Conservation (phyloP, 192 early-diverging fungal genomes). For the Polychytrium aggregatum region DNA sequence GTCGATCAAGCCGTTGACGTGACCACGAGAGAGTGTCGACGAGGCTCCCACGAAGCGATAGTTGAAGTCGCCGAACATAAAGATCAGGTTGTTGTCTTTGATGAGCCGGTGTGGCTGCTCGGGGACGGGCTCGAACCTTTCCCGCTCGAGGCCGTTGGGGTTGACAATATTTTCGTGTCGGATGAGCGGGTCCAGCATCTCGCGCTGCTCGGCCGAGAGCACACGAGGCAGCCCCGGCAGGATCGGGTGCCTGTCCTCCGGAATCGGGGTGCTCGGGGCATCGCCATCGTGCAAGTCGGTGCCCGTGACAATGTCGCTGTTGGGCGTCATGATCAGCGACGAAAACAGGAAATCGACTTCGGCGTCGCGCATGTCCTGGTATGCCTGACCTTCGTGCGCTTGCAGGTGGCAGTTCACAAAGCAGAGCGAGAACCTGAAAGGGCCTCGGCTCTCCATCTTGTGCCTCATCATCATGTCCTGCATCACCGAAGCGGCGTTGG, state of each 20-base stretch:
- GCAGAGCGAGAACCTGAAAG: constrained; percentile 13
- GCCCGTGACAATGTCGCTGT: not conserved
- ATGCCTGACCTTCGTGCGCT: constrained; percentile 19
- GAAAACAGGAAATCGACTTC: constrained; percentile 19
- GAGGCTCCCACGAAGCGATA: constrained; percentile 22
- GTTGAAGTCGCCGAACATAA: constrained; percentile 27
- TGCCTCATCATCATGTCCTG: too few relatives aligned
- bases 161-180: too few relatives aligned
- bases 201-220: too few relatives aligned
- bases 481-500: too few relatives aligned
- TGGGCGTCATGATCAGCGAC: constrained; percentile 8
- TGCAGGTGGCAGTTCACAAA: constrained; percentile 23
- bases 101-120: too few relatives aligned
- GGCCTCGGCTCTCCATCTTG: too few relatives aligned
- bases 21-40: not conserved
- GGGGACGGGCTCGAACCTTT: too few relatives aligned
- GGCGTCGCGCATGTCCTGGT: constrained; percentile 20
- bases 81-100: constrained; percentile 13
- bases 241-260: too few relatives aligned
- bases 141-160: too few relatives aligned
- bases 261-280: too few relatives aligned
- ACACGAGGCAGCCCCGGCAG: too few relatives aligned
- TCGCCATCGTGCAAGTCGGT: constrained; percentile 1
- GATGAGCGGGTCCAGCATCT: too few relatives aligned
- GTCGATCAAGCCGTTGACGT: constrained; percentile 15